Evolutionary conservation across 2,329 filamentous ascomycete species (phyloP).

Genomic region (Hypoxylon sp.): DNA sequence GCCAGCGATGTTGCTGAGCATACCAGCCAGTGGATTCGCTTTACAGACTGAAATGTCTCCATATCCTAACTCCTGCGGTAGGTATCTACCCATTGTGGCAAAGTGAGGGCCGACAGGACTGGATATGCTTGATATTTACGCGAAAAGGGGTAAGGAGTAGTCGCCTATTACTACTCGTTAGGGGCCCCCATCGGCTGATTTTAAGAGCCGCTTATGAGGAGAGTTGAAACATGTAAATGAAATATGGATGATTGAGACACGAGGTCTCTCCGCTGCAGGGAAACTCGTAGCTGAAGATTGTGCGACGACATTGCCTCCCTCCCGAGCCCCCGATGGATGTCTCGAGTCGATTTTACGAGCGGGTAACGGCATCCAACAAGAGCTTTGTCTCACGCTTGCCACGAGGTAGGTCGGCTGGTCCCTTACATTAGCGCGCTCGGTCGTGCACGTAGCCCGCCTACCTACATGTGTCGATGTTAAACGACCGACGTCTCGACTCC

Average conservation of each 20-base stretch:
- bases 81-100: neutral
- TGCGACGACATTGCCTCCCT: conserved; percentile 14
- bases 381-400: conserved; percentile 15
- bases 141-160: neutral
- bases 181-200: neutral
- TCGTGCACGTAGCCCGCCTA: conserved; percentile 7
- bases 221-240: conserved; percentile 16
- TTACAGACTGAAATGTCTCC: neutral
- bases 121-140: neutral
- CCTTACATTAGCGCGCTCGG: neutral
- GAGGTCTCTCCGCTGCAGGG: neutral
- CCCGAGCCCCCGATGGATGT: conserved; percentile 20
- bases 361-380: conserved; percentile 1
- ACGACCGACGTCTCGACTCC: conserved; percentile 18
- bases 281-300: conserved; percentile 11
- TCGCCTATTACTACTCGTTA: conserved; percentile 9
- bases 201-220: neutral
- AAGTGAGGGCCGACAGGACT: neutral
- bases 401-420: conserved; percentile 9
- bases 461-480: conserved; percentile 3
- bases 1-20: neutral
- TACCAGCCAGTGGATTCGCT: neutral
- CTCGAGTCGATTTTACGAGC: conserved; percentile 11
- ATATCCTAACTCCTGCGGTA: neutral
- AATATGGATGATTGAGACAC: conserved; percentile 14